Conservation (phyloP, 2,329 filamentous ascomycete species). For the Akanthomyces lecanii region DNA sequence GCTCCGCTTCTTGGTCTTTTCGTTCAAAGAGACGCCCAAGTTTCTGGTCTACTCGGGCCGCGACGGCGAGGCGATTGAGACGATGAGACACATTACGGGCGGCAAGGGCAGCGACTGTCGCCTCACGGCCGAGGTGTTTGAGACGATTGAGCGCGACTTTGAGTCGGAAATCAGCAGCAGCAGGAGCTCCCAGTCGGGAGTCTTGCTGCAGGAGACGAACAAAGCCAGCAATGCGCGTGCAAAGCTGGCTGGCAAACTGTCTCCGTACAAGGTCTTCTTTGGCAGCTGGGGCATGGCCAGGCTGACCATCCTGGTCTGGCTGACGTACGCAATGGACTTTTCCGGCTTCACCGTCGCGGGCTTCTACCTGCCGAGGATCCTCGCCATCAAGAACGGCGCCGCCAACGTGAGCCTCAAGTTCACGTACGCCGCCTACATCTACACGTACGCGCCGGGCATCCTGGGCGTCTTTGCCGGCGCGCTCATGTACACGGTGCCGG, state of each 20-base stretch:
- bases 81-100: slow-evolving; percentile 43
- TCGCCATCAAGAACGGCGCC: slow-evolving; percentile 47
- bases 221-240: slow-evolving; percentile 19
- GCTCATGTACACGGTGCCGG: slow-evolving; percentile 35
- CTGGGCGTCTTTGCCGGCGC: slow-evolving; percentile 47
- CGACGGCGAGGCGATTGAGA: slow-evolving; percentile 43
- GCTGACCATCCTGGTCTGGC: slow-evolving; percentile 32
- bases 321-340: slow-evolving; percentile 37
- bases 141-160: slow-evolving; percentile 24
- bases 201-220: slow-evolving; percentile 19
- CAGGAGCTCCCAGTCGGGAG: slow-evolving; percentile 17
- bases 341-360: slow-evolving; percentile 37
- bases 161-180: slow-evolving; percentile 19
- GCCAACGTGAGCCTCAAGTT: slow-evolving; percentile 38
- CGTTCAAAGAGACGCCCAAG: slow-evolving; percentile 45
- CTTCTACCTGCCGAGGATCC: slow-evolving; percentile 44
- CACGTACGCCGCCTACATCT: slow-evolving; percentile 51
- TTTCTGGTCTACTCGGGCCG: slow-evolving; percentile 41
- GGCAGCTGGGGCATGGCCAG: slow-evolving; percentile 31
- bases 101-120: slow-evolving; percentile 33
- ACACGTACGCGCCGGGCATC: slow-evolving; percentile 50
- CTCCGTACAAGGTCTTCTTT: slow-evolving; percentile 32
- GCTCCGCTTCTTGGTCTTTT: slow-evolving; percentile 43
- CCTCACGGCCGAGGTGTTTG: slow-evolving; percentile 36
- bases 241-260: slow-evolving; percentile 21